A percentile compares a stretch with the other conserved stretches of the same genome.
These are phyloP conservation scores for Dactylorhiza incarnata DNA, from an alignment of 106 monocot species.

Conservation along the genomic window DNA sequence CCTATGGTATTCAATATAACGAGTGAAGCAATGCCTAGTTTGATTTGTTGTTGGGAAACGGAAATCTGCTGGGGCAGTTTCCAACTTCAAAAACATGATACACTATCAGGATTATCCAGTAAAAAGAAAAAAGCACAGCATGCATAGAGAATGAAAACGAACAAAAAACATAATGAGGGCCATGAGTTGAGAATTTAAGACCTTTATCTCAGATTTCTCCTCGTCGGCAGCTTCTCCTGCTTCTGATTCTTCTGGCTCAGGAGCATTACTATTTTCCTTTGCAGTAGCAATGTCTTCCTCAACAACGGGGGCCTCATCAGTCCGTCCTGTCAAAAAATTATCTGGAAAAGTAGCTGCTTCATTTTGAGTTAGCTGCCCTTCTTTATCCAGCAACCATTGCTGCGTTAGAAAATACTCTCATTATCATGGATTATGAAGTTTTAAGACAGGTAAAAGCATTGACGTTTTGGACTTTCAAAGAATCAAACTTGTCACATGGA, in stretches of 20 bases:
- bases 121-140: not conserved
- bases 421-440: not conserved
- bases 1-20: slow-evolving; percentile 96
- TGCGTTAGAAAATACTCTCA: slow-evolving; percentile 2
- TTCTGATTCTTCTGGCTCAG: slow-evolving; percentile 30
- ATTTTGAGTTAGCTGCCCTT: slow-evolving; percentile 20
- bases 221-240: slow-evolving; percentile 38
- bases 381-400: slow-evolving; percentile 40
- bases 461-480: not conserved
- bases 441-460: not conserved
- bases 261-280: slow-evolving; percentile 33
- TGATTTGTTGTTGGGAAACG: slow-evolving; percentile 99
- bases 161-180: not conserved
- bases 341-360: slow-evolving; percentile 13
- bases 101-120: not conserved
- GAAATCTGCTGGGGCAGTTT: slow-evolving; percentile 97
- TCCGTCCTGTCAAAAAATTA: slow-evolving; percentile 15
- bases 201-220: slow-evolving; percentile 75
- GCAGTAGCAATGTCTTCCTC: slow-evolving; percentile 23
- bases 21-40: slow-evolving; percentile 96
- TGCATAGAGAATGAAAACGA: not conserved
- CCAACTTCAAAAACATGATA: slow-evolving; percentile 37
- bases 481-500: not conserved
- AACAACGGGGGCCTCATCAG: slow-evolving; percentile 17
- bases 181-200: slow-evolving; percentile 11